phyloP scores from a whole-genome alignment of 768 basidiomycete species.

The Macrocybe gigantea region DNA sequence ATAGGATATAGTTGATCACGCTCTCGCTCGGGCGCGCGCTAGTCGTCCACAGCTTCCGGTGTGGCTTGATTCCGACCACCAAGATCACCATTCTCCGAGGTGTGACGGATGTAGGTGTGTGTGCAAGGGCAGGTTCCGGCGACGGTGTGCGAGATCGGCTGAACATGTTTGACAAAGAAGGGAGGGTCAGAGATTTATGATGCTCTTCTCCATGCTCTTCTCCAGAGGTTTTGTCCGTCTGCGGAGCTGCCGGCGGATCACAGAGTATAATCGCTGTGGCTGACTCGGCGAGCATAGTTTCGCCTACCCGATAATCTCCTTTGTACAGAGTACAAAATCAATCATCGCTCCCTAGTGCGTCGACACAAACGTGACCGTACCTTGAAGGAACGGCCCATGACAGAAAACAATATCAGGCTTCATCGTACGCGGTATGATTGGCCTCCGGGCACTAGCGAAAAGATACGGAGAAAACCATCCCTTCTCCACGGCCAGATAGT shows the following conservation, averaged over 20 bases:
- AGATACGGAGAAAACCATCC: constrained; percentile 68
- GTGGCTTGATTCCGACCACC: constrained; percentile 55
- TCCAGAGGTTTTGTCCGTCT: constrained; percentile 8
- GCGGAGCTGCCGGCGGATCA: constrained; percentile 18
- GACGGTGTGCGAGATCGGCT: constrained; percentile 46
- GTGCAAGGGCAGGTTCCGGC: constrained; percentile 30
- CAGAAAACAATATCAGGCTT: constrained; percentile 63
- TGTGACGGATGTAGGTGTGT: neutral
- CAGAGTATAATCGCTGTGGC: constrained; percentile 46
- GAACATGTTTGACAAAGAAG: constrained; percentile 38
- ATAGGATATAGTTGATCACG: constrained; percentile 54
- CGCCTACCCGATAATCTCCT: constrained; percentile 61
- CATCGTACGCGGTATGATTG: constrained; percentile 56
- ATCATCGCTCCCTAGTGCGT: neutral
- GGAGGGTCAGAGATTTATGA: constrained; percentile 23
- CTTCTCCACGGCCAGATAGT: constrained; percentile 57
- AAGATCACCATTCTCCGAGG: constrained; percentile 48
- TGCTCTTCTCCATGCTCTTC: constrained; percentile 8
- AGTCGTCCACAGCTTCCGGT: constrained; percentile 53
- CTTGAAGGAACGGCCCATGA: constrained; percentile 57
- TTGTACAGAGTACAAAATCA: neutral
- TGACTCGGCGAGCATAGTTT: constrained; percentile 52
- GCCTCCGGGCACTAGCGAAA: constrained; percentile 54
- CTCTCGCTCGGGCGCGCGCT: constrained; percentile 56
- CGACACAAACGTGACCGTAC: constrained; percentile 17